Conservation (phyloP, 2,329 filamentous ascomycete species). For the Paraconiothyrium sp. region DNA sequence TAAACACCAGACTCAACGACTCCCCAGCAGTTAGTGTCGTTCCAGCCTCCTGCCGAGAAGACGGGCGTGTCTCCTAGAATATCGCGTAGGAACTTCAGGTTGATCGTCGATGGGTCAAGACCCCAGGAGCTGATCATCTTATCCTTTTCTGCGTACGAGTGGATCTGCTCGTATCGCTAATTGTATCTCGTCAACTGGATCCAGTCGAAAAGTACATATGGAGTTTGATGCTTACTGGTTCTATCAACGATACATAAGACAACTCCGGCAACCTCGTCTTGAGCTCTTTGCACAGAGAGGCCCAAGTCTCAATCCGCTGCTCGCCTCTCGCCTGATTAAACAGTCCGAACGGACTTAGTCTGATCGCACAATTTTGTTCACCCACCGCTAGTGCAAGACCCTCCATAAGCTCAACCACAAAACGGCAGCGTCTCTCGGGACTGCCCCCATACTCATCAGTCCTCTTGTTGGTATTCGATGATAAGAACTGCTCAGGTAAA, state of each 20-base stretch:
- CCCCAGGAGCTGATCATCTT: slow-evolving; percentile 60
- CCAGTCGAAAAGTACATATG: too few species aligned
- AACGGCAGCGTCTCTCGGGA: slow-evolving; percentile 61
- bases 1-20: slow-evolving; percentile 53
- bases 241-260: slow-evolving; percentile 66
- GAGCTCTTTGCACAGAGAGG: slow-evolving; percentile 59
- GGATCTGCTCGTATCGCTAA: slow-evolving; percentile 62
- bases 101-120: slow-evolving; percentile 50
- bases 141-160: slow-evolving; percentile 60
- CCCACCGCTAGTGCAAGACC: slow-evolving; percentile 36
- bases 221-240: slow-evolving; percentile 48
- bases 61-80: slow-evolving; percentile 65
- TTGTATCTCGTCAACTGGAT: slow-evolving; percentile 8
- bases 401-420: slow-evolving; percentile 62
- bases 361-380: slow-evolving; percentile 37
- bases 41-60: slow-evolving; percentile 64
- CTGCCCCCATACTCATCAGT: slow-evolving; percentile 61
- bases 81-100: slow-evolving; percentile 58
- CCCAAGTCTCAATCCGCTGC: slow-evolving; percentile 64
- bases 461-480: slow-evolving; percentile 58
- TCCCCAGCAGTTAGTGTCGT: slow-evolving; percentile 61
- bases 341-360: slow-evolving; percentile 53
- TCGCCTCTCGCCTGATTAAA: slow-evolving; percentile 63
- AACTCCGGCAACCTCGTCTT: slow-evolving; percentile 56
- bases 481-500: slow-evolving; percentile 61